Evolutionary conservation across 1,284 basidiomycete genomes (phyloP).

Genomic region (Thecaphora thlaspeos): DNA sequence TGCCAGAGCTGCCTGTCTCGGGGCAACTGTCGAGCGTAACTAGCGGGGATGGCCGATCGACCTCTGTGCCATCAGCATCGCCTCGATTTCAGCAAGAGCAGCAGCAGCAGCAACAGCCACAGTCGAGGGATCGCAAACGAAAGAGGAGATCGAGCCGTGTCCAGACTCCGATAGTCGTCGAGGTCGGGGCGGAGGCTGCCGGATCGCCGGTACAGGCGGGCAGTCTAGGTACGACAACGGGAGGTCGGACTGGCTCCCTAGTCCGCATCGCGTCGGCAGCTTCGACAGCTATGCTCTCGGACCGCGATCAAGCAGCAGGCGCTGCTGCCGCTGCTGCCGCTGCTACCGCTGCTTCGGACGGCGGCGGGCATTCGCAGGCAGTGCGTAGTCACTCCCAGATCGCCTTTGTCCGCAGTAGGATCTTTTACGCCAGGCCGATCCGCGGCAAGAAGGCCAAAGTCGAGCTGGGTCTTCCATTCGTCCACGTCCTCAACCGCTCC

Average conservation of each 20-base stretch:
- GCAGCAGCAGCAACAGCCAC: too few species aligned
- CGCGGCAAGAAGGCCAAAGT: slow-evolving; percentile 61
- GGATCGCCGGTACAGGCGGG: slow-evolving; percentile 11
- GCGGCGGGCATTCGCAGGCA: background rate
- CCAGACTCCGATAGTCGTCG: too few species aligned
- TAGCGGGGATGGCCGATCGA: background rate
- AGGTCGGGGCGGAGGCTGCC: background rate
- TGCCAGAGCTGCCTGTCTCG: slow-evolving; percentile 24
- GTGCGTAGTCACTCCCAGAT: slow-evolving; percentile 61
- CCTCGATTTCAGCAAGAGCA: background rate
- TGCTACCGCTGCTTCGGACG: background rate
- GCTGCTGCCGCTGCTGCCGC: background rate
- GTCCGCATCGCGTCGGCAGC: slow-evolving; percentile 1
- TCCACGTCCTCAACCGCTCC: slow-evolving; percentile 56
- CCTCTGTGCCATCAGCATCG: slow-evolving; percentile 2
- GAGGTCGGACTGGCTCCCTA: slow-evolving; percentile 9
- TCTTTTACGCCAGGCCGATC: slow-evolving; percentile 72
- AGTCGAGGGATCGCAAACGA: too few species aligned
- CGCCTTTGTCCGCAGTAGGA: slow-evolving; percentile 63
- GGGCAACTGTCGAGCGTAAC: background rate
- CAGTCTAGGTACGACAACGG: slow-evolving; percentile 10
- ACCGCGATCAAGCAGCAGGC: background rate
- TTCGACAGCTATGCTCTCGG: background rate
- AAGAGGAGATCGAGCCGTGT: too few species aligned
- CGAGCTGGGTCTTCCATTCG: slow-evolving; percentile 67